Base-by-base conservation (phyloP, 1,284 basidiomycete species). In the Trichosporon ovoides region DNA sequence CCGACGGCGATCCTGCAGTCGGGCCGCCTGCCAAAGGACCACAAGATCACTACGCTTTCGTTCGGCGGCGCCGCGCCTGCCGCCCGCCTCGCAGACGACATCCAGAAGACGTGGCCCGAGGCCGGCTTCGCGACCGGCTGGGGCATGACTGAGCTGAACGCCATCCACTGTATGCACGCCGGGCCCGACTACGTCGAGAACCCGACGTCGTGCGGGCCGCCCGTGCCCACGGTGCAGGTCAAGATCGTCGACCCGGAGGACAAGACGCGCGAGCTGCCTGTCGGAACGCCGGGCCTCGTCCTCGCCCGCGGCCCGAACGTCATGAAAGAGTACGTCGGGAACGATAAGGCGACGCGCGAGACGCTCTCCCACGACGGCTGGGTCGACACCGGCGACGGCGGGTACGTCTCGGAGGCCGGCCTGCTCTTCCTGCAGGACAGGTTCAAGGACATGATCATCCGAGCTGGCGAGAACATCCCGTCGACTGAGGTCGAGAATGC, bases 131-230 rank as follows among this genome's bases (percentile, higher is more conserved):
- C 40, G 1, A 70, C 72, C 46, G 74, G 73, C 2, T 76, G 71
- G 50, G 74, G 74, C 9, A 60, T 74, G 67, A 73, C 72, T 1
- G 74, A 76, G 60, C 74, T 73, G 7, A 74, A 73, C 31, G 73
- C 69, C 0, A 68, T 69, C 54, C 68, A 69, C 16, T 69, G 67
- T 46, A 67, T 67, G 1, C 52, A 73, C 16, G 66, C 66, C 12
- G 74, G 74, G 3, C 38, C 38, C n/a, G 74, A 76, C 56, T 76
- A 74, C 52, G 18, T 70, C 4, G 59, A 61, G 10, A 52, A 64
- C 20, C 57, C 59, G 4, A 52, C 52, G 6, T 35, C 38, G 4
- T 51, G 56, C 18, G 74, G 74, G 11, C 67, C 67, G 11, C 65
- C 66, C 3, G 66, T 73, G 7, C 73, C 74, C 7, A 66, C 71